phyloP scores from a whole-genome alignment of 306 rosid genomes.

The Glycine tomentella region DNA sequence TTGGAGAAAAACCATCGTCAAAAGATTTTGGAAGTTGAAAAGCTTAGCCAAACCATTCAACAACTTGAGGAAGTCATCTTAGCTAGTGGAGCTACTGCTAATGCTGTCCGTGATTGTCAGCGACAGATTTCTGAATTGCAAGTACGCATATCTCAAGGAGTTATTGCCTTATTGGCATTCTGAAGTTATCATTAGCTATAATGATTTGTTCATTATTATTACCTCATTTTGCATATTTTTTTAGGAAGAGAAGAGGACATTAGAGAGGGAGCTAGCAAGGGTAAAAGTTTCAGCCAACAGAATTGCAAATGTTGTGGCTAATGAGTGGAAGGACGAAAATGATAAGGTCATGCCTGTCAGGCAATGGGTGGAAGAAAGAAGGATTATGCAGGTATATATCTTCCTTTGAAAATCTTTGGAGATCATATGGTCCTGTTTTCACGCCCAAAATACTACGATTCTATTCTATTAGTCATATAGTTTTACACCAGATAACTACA shows the following conservation, averaged over 20 bases:
- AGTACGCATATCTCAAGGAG: conserved; percentile 50
- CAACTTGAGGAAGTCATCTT: conserved; percentile 84
- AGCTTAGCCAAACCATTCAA: conserved; percentile 84
- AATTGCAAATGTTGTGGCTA: conserved; percentile 80
- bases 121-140: conserved; percentile 69
- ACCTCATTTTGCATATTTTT: conserved; percentile 28
- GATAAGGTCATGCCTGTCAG: conserved; percentile 90
- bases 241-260: conserved; percentile 84
- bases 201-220: not conserved
- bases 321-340: conserved; percentile 96
- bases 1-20: conserved; percentile 84
- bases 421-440: not conserved
- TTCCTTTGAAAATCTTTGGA: conserved; percentile 24
- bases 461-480: not conserved
- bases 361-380: conserved; percentile 96
- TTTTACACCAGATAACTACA: conserved; percentile 20
- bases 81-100: conserved; percentile 76
- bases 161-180: not conserved
- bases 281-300: conserved; percentile 82
- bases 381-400: conserved; percentile 72
- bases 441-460: not conserved
- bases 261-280: conserved; percentile 91
- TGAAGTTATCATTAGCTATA: conserved; percentile 12
- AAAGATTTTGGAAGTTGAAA: conserved; percentile 84
- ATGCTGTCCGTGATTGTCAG: conserved; percentile 72